Percentiles rank a stretch among this genome's conserved stretches.
These are phyloP conservation scores for Chrysoporthe cubensis DNA, from an alignment of 2,329 filamentous ascomycete genomes.

Conservation along the genomic window DNA sequence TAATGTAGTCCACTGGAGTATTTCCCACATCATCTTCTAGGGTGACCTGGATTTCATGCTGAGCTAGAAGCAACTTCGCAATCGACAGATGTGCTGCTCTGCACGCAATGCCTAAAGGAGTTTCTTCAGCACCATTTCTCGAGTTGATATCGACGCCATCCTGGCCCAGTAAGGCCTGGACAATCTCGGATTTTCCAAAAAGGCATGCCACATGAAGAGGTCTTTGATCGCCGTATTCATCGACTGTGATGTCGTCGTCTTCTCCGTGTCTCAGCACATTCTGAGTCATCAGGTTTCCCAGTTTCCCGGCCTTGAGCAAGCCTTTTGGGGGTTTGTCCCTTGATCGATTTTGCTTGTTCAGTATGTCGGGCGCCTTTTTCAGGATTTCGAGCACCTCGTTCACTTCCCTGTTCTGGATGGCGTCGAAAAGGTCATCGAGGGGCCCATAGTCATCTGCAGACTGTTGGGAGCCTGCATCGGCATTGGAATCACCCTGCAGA, in stretches of 20 bases:
- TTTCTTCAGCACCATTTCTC: not conserved
- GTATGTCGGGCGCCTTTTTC: not conserved
- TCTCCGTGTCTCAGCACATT: not conserved
- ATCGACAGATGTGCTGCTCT: conserved; percentile 11
- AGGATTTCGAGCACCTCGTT: not conserved
- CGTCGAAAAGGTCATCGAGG: not conserved
- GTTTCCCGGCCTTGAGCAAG: not conserved
- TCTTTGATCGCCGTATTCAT: not conserved
- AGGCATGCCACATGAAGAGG: not conserved
- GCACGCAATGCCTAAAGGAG: conserved; percentile 6
- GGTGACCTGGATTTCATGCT: not conserved
- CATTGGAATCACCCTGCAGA: too few relatives aligned
- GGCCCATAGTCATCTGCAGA: not conserved
- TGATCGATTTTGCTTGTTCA: not conserved
- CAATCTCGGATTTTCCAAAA: not conserved
- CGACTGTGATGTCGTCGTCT: not conserved
- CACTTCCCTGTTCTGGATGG: not conserved
- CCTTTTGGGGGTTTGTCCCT: not conserved
- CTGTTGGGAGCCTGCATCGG: too few relatives aligned
- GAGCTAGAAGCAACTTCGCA: conserved; percentile 7
- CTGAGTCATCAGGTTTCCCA: not conserved
- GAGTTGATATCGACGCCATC: conserved; percentile 8
- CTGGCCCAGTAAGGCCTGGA: not conserved
- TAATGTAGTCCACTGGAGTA: not conserved
- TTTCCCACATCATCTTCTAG: not conserved